Evolutionary conservation across 1,284 basidiomycete species (phyloP), one percentile per base, ranked within the genome.

Genomic region (Apiotrichum laibachii): DNA sequence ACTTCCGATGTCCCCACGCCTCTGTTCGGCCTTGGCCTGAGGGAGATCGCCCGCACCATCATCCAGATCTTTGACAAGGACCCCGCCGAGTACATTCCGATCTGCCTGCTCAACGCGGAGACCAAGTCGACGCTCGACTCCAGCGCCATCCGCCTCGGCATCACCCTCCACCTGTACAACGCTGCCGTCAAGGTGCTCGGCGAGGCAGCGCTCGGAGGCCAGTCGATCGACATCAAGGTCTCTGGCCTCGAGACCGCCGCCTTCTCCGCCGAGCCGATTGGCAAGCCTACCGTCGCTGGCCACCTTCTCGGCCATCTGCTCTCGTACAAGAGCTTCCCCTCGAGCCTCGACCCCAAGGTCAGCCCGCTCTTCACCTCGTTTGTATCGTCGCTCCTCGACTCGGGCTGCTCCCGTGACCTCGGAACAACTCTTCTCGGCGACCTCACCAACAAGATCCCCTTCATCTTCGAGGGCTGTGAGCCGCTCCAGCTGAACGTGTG

Each of bases 371-470:
- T 72, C 54, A 55, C 49, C 35, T 11, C 53, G 19, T 50, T 76
- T 6, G 44, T 68, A 2, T 44, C 37, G 9, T 55, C 44, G 0
- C 50, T 72, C 4, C 56, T 73, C 21, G 51, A 71, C 44, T 48
- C 60, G 1, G 72, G 66, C 1, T 64, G 59, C 5, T 50, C 57
- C 0, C 58, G 61, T n/a, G 66, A 61, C 1, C 48, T 51, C 39
- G 61, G 63, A 13, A 69, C 68, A 2, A 68, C 67, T 42, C 50
- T 75, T 8, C 64, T 77, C 9, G 75, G 72, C 4, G 71, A 72
- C 44, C 61, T 76, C 39, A 72, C 73, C 33, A 75, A 75, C 54
- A 43, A 55, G 39, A 63, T 73, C 62, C 72, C 73, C 2, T 73
- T 65, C 61, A 57, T 75, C 11, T 72, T 72, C 47, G 66, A 71